phyloP scores from a whole-genome alignment of 306 rosid genomes.

The Fagus sylvatica region DNA sequence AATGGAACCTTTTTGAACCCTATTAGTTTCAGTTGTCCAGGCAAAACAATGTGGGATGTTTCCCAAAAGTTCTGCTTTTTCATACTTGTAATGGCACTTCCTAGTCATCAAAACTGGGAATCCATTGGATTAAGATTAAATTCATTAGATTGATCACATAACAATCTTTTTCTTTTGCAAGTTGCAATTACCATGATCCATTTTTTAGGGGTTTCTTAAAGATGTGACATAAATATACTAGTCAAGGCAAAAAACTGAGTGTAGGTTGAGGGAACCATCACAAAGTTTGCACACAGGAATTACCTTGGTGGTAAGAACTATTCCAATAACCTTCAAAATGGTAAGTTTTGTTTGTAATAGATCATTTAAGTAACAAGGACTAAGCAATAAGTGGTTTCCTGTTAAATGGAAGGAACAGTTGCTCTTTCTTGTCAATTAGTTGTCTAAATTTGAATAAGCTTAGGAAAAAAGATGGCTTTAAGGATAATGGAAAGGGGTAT shows the following conservation, averaged over 20 bases:
- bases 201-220: background rate
- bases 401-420: constrained; percentile 28
- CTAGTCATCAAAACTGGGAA: constrained; percentile 1
- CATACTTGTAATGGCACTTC: constrained; percentile 17
- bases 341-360: background rate
- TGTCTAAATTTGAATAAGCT: constrained; percentile 46
- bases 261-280: constrained; percentile 31
- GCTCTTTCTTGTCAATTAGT: constrained; percentile 61
- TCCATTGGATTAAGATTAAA: background rate
- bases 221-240: background rate
- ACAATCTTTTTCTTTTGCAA: background rate
- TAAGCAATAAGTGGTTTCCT: constrained; percentile 21
- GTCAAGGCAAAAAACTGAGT: background rate
- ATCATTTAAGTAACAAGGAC: constrained; percentile 2
- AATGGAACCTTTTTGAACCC: constrained; percentile 38
- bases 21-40: constrained; percentile 32
- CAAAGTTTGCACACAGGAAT: constrained; percentile 17
- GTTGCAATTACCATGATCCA: background rate
- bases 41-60: constrained; percentile 55
- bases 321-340: constrained; percentile 23
- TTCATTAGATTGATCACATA: background rate
- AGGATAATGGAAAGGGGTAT: constrained; percentile 48
- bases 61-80: constrained; percentile 42
- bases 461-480: constrained; percentile 39
- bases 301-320: constrained; percentile 38